These are phyloP conservation scores for Acanthamoeba polyphaga DNA, from an alignment of 208 protist genomes.

Conservation along the genomic window DNA sequence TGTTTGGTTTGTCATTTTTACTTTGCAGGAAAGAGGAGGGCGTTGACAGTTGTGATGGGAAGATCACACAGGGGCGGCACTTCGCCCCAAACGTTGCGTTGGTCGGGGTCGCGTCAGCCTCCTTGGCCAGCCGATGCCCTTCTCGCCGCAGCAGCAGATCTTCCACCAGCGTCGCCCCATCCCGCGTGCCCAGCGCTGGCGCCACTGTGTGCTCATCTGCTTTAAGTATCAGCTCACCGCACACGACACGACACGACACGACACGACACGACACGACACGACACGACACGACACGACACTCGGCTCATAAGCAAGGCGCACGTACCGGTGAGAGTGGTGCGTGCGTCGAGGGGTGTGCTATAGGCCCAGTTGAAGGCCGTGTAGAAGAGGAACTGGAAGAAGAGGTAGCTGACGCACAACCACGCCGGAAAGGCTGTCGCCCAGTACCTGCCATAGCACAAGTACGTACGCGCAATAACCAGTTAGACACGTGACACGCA, in stretches of 20 bases:
- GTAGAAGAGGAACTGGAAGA: constrained; percentile 59
- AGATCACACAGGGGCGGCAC: constrained; percentile 33
- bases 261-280: not conserved
- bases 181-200: not conserved
- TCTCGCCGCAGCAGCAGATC: not conserved
- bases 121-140: not conserved
- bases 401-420: constrained; percentile 34
- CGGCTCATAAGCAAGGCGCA: no score
- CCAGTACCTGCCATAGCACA: constrained; percentile 39
- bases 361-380: constrained; percentile 9
- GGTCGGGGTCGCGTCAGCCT: not conserved
- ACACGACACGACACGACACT: not conserved
- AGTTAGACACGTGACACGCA: not conserved
- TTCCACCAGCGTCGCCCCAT: not conserved
- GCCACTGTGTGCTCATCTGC: constrained; percentile 36
- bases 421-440: constrained; percentile 12
- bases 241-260: not conserved
- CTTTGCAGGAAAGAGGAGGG: not conserved
- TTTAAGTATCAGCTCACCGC: not conserved
- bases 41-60: not conserved
- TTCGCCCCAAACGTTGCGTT: not conserved
- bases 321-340: not conserved
- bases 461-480: not conserved
- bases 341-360: not conserved
- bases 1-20: no score